Conservation (phyloP, 495 filamentous ascomycete genomes). For the Staphylotrichum longicolle region DNA sequence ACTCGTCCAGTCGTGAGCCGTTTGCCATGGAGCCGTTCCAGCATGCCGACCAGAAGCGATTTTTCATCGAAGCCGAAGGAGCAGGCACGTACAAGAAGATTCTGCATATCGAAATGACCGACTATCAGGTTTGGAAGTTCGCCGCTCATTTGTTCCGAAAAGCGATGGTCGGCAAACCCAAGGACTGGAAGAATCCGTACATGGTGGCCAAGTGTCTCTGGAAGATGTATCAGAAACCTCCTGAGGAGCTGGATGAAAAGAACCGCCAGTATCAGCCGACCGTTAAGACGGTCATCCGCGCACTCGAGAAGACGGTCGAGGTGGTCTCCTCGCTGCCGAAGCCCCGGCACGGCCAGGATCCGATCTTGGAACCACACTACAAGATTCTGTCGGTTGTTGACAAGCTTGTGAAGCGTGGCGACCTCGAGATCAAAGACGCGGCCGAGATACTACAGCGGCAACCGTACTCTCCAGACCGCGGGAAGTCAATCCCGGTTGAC, state of each 20-base stretch:
- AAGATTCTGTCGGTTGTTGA: slow-evolving; percentile 85
- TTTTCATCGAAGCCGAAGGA: slow-evolving; percentile 64
- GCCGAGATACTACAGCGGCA: slow-evolving; percentile 47
- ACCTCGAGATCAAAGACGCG: slow-evolving; percentile 43
- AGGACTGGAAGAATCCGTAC: slow-evolving; percentile 87
- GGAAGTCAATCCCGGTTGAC: slow-evolving; percentile 37
- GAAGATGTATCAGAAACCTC: slow-evolving; percentile 77
- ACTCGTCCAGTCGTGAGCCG: slow-evolving; percentile 85
- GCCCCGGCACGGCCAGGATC: slow-evolving; percentile 74
- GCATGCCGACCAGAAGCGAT: slow-evolving; percentile 70
- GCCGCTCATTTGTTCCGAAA: slow-evolving; percentile 74
- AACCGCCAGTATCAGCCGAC: slow-evolving; percentile 42
- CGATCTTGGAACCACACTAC: slow-evolving; percentile 92
- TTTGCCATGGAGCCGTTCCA: slow-evolving; percentile 85
- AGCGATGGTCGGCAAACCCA: slow-evolving; percentile 69
- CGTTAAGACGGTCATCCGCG: slow-evolving; percentile 61
- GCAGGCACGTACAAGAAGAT: slow-evolving; percentile 71
- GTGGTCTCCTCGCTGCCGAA: slow-evolving; percentile 62
- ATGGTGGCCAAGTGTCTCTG: slow-evolving; percentile 92
- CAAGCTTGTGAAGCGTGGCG: slow-evolving; percentile 65
- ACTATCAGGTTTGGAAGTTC: slow-evolving; percentile 83
- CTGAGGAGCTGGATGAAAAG: slow-evolving; percentile 51
- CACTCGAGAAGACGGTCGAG: slow-evolving; percentile 67
- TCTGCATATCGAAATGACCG: slow-evolving; percentile 68
- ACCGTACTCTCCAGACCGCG: slow-evolving; percentile 42